Conservation (phyloP, 2,329 filamentous ascomycete genomes). For the Ceratocystis diversiconidia region DNA sequence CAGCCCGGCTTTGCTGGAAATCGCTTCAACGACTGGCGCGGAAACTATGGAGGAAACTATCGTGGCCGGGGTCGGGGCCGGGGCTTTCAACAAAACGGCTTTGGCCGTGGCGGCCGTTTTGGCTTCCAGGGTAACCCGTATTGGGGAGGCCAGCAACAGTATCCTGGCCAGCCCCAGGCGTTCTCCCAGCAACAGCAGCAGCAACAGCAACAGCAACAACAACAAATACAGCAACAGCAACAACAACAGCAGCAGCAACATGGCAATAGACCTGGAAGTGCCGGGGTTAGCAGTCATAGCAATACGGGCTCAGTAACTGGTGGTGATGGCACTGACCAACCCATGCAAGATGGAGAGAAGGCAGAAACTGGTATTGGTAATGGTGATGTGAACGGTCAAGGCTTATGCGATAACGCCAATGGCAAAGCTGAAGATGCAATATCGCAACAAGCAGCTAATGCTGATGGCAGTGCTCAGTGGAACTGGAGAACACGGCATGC, state of each 20-base stretch:
- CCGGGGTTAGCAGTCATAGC: constrained; percentile 6
- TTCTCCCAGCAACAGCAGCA: constrained; percentile 22
- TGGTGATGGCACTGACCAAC: constrained; percentile 14
- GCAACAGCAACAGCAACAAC: constrained; percentile 13
- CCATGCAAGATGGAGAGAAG: constrained; percentile 18
- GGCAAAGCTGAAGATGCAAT: constrained; percentile 7
- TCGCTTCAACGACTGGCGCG: constrained; percentile 18
- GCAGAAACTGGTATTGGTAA: neutral
- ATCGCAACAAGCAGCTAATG: constrained; percentile 3
- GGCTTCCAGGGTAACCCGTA: constrained; percentile 23
- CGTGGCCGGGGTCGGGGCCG: constrained; percentile 17
- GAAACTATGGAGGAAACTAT: constrained; percentile 10
- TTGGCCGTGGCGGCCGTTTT: constrained; percentile 20
- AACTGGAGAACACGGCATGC: constrained; percentile 11
- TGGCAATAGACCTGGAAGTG: neutral
- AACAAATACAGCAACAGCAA: constrained; percentile 19
- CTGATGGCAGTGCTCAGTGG: neutral
- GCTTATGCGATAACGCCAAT: constrained; percentile 5
- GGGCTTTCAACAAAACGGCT: constrained; percentile 15
- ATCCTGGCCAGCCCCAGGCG: constrained; percentile 23
- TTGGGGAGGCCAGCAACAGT: constrained; percentile 18
- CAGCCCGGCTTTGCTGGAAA: constrained; percentile 13
- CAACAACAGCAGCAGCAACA: neutral
- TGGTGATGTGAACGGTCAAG: constrained; percentile 7
- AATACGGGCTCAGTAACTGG: constrained; percentile 14